Percentiles rank a stretch among this genome's conserved stretches.
These are phyloP conservation scores for Aaosphaeria arxii DNA, from an alignment of 2,329 filamentous ascomycete genomes.

Conservation along the genomic window DNA sequence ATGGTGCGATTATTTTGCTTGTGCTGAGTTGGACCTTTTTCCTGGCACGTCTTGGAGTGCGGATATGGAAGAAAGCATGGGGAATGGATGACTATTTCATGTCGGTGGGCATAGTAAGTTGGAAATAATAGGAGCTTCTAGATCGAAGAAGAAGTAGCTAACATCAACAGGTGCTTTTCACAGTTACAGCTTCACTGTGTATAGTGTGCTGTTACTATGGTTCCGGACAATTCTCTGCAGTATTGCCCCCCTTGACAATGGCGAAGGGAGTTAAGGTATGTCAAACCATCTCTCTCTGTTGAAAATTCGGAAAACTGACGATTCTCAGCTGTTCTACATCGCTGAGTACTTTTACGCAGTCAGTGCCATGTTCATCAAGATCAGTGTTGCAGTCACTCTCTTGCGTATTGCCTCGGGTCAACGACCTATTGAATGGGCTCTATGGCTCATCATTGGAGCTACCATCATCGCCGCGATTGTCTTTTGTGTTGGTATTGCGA, in stretches of 20 bases:
- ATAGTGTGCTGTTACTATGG: background rate
- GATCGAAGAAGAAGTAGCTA: background rate
- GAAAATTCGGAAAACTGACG: background rate
- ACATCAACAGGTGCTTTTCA: background rate
- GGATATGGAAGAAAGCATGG: background rate
- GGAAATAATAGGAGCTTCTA: background rate
- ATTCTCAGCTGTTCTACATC: background rate
- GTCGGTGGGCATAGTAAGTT: background rate
- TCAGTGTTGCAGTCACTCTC: background rate
- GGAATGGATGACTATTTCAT: background rate
- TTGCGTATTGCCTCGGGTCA: background rate
- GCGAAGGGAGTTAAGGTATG: background rate
- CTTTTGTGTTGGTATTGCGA: background rate
- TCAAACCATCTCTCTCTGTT: background rate
- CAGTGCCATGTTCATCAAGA: background rate
- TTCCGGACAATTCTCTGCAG: background rate
- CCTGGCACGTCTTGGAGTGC: background rate
- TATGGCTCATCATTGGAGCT: background rate
- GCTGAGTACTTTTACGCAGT: slow-evolving; percentile 1
- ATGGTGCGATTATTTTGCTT: background rate
- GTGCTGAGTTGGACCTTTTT: background rate
- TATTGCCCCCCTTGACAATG: background rate
- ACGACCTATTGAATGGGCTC: background rate
- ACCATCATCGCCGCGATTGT: background rate
- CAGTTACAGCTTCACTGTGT: background rate